Conservation (phyloP, 169 alveolate species). For the Plasmodium chabaudi region DNA sequence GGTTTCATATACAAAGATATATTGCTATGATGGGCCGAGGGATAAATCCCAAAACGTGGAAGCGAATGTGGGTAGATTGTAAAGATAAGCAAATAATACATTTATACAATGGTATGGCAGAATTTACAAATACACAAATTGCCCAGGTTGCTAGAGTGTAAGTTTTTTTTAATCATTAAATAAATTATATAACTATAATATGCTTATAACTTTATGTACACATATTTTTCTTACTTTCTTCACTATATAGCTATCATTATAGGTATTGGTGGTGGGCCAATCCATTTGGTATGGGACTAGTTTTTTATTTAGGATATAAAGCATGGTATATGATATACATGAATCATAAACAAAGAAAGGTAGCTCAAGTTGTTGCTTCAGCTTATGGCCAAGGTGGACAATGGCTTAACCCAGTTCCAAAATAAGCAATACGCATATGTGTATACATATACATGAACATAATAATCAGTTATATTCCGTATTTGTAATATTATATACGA, state of each 20-base stretch:
- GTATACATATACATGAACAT: not conserved
- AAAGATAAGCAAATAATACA: slow-evolving; percentile 82
- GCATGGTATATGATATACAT: slow-evolving; percentile 89
- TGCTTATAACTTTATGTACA: not conserved
- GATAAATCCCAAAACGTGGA: slow-evolving; percentile 85
- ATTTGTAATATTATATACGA: too few relatives aligned
- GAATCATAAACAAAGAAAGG: slow-evolving; percentile 90
- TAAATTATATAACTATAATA: not conserved
- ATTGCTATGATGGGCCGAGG: slow-evolving; percentile 86
- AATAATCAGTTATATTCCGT: not conserved
- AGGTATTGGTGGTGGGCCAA: slow-evolving; percentile 93
- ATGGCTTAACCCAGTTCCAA: slow-evolving; percentile 93
- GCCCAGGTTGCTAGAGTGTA: slow-evolving; percentile 85
- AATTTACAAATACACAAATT: slow-evolving; percentile 80
- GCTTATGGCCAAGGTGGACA: slow-evolving; percentile 94
- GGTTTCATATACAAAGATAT: slow-evolving; percentile 85
- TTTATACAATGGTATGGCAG: slow-evolving; percentile 78
- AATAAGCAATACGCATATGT: slow-evolving; percentile 43
- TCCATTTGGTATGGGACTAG: slow-evolving; percentile 91
- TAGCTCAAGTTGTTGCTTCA: slow-evolving; percentile 91
- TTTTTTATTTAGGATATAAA: slow-evolving; percentile 87
- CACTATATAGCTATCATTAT: slow-evolving; percentile 78
- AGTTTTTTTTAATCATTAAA: slow-evolving; percentile 2
- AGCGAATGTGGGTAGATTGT: slow-evolving; percentile 78
- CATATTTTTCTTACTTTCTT: not conserved